Evolutionary conservation across 495 filamentous ascomycete genomes (phyloP), one percentile per base, ranked within the genome.

Genomic region (Patellaria atrata): DNA sequence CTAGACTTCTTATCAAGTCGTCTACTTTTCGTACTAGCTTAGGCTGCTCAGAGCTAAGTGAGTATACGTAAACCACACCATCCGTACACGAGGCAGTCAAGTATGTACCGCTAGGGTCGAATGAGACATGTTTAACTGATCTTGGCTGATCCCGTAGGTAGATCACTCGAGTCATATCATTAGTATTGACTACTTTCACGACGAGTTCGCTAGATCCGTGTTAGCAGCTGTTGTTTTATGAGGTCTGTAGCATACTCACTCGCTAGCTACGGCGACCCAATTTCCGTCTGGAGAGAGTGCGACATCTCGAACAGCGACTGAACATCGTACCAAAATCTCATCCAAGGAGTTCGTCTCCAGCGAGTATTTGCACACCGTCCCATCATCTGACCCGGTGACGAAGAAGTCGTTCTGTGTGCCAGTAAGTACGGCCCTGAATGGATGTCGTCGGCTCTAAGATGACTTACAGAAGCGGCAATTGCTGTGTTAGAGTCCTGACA

Each of bases 251-350:
- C 3, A 3, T 12, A 53, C 71, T 47, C 43, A 75, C 73, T 97
- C 91, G 69, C 86, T 94, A 20, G 91, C 81, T n/a, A 96, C 81
- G 23, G 89, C 89, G 30, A 70, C 77, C 91, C 84, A 96, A 50
- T 78, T 71, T 0, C 71, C 69, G 55, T 97, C 83, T 5, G 71
- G 75, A 3, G 83, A 86, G 11, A 96, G 59, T 1, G 77, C 77
- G 38, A 97, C 65, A 50, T 94, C 85, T 51, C 89, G 68, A 10
- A 93, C 70, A 5, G 89, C 79, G 6, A 97, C 62, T 10, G 82
- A 71, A 41, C 73, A 82, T 26, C 89, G 79, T 1, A 84, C 69
- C 23, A 96, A 69, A 33, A 89, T 74, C 41, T 73, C 72, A 24
- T 85, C 77, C 56, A 87, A 77, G 32, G 68, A 55, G 37, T 82